Conservation (phyloP, 768 basidiomycete species). For the Leccinum imitatum region DNA sequence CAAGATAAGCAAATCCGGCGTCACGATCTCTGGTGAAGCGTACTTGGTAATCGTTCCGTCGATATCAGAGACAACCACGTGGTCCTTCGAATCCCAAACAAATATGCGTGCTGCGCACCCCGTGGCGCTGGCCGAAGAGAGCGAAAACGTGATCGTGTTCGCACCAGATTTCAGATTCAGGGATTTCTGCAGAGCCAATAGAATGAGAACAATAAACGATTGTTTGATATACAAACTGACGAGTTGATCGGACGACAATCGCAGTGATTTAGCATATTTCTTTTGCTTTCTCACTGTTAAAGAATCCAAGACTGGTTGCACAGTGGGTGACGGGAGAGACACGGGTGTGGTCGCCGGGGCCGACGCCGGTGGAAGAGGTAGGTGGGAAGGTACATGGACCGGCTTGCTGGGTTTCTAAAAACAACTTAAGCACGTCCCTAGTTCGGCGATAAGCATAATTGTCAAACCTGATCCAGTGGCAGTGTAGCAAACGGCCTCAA, state of each 20-base stretch:
- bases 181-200: constrained; percentile 57
- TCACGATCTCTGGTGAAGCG: constrained; percentile 16
- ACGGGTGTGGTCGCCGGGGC: constrained; percentile 48
- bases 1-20: background rate
- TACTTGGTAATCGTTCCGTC: constrained; percentile 99
- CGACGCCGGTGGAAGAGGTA: constrained; percentile 37
- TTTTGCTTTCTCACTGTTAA: constrained; percentile 29
- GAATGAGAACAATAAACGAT: background rate
- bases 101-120: constrained; percentile 93
- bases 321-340: constrained; percentile 18
- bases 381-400: background rate
- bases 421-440: background rate
- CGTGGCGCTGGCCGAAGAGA: constrained; percentile 76
- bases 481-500: constrained; percentile 27
- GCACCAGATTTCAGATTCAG: constrained; percentile 82
- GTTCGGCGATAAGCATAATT: background rate
- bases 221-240: constrained; percentile 43
- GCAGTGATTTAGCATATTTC: constrained; percentile 87
- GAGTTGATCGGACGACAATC: constrained; percentile 92
- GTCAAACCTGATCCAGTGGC: constrained; percentile 24
- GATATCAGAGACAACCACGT: constrained; percentile 93
- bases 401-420: constrained; percentile 16
- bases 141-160: constrained; percentile 91
- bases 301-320: constrained; percentile 28
- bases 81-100: constrained; percentile 90